A percentile compares a stretch with the other conserved stretches of the same genome.
phyloP scores from a whole-genome alignment of 306 rosid species.

The Rubus idaeus region DNA sequence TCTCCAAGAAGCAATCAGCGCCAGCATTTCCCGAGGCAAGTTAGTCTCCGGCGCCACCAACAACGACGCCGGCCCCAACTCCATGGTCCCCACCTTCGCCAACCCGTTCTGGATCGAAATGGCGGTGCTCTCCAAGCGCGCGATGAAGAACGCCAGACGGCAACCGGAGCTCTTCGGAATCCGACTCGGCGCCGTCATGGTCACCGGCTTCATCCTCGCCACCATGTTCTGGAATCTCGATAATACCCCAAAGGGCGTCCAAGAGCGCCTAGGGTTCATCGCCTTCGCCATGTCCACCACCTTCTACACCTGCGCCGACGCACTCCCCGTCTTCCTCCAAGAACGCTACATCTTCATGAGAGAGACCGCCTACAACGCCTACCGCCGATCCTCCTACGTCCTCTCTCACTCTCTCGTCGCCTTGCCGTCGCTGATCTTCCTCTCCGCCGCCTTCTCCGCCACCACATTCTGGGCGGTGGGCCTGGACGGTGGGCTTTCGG shows the following conservation, averaged over 20 bases:
- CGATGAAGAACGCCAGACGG: conserved; percentile 52
- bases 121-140: conserved; percentile 59
- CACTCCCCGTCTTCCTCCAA: conserved; percentile 87
- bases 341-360: conserved; percentile 91
- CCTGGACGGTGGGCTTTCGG: conserved; percentile 69
- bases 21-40: conserved; percentile 77
- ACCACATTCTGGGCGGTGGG: conserved; percentile 92
- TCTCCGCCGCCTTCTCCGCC: conserved; percentile 56
- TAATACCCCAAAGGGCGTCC: conserved; percentile 69
- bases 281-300: conserved; percentile 99
- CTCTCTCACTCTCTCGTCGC: conserved; percentile 60
- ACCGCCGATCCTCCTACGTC: conserved; percentile 70
- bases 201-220: conserved; percentile 81
- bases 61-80: conserved; percentile 36
- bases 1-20: conserved; percentile 86
- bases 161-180: conserved; percentile 79
- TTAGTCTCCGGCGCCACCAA: conserved; percentile 74
- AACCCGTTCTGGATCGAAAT: conserved; percentile 73
- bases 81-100: conserved; percentile 74
- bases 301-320: conserved; percentile 91
- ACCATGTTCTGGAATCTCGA: conserved; percentile 86
- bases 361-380: conserved; percentile 86
- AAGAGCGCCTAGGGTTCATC: conserved; percentile 83
- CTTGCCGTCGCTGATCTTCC: conserved; percentile 53
- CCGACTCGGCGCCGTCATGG: conserved; percentile 68